These are phyloP conservation scores for Colletotrichum endophyticum DNA, from an alignment of 2,329 filamentous ascomycete genomes.

Conservation along the genomic window DNA sequence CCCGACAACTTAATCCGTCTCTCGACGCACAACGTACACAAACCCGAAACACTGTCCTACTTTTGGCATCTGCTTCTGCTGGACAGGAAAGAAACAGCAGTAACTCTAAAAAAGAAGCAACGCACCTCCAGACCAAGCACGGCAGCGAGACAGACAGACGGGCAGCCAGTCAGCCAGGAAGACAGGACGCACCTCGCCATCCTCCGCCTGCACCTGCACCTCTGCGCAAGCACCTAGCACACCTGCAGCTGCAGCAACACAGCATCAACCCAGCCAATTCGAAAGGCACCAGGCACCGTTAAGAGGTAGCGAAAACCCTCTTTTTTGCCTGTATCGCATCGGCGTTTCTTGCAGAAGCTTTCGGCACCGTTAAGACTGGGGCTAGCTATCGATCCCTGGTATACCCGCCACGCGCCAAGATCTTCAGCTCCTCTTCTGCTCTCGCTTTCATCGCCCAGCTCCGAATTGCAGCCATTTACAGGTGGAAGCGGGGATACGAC, in stretches of 20 bases:
- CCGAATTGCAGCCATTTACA: constrained; percentile 16
- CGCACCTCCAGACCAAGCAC: not conserved
- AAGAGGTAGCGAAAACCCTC: not conserved
- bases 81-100: constrained; percentile 16
- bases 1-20: constrained; percentile 19
- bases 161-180: not conserved
- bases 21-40: constrained; percentile 17
- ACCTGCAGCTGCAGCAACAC: not conserved
- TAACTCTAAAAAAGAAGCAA: constrained; percentile 6
- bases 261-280: not conserved
- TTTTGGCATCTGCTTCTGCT: constrained; percentile 21
- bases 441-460: constrained; percentile 7
- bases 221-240: not conserved
- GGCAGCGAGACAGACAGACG: not conserved
- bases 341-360: constrained; percentile 18
- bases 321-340: constrained; percentile 6
- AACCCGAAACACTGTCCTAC: constrained; percentile 20
- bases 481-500: constrained; percentile 22
- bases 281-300: not conserved
- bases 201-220: not conserved
- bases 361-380: constrained; percentile 12
- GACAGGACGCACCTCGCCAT: not conserved
- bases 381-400: constrained; percentile 19
- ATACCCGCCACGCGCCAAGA: constrained; percentile 21
- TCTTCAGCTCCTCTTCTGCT: not conserved